Evolutionary conservation across 805 yeast species (phyloP), one percentile per base, ranked within the genome.

Genomic region (Kluyveromyces wickerhamii): DNA sequence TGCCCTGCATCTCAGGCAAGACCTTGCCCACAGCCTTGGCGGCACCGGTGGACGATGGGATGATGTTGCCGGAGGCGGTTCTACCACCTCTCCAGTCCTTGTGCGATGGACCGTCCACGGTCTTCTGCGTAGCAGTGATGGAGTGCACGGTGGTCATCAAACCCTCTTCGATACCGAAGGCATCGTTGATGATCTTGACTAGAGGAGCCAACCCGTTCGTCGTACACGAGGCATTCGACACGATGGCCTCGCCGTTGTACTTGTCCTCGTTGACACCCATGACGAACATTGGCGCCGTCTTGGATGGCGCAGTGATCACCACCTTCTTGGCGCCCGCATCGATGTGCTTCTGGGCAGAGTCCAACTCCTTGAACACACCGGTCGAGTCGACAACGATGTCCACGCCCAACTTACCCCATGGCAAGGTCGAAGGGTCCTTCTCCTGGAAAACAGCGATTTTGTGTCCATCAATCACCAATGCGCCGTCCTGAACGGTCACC

Each of bases 11-110:
- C 58, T 70, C 78, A 51, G 82, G 82, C 49, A 76, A 74, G 59
- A 76, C 82, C 66, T 73, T 74, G 65, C 81, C 82, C 52, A 77
- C 82, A 51, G 81, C 80, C 71, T 77, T 77, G 46, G 83, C 82
- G 51, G 83, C 82, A 70, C 82, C 82, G 39, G 83, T 77, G 48
- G 82, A 73, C 39, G 82, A 75, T 65, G 82, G 83, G 57, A 77
- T 77, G 60, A 77, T 76, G 74, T 76, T 76, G 57, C 77, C 81
- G 43, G 80, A 72, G 57, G 83, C 83, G 52, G 81, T 74, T 69
- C 83, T 72, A 63, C 82, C 83, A 67, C 82, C 81, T 73, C 83
- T 74, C 83, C 83, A 76, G 68, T 76, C 83, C 68, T 76, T 76
- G 67, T 73, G 79, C 61, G 83, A 76, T 59, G 82, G 79, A 68